Evolutionary conservation across 2,329 filamentous ascomycete genomes (phyloP), one percentile per base, ranked within the genome.

Genomic region (Neofusicoccum cordaticola): DNA sequence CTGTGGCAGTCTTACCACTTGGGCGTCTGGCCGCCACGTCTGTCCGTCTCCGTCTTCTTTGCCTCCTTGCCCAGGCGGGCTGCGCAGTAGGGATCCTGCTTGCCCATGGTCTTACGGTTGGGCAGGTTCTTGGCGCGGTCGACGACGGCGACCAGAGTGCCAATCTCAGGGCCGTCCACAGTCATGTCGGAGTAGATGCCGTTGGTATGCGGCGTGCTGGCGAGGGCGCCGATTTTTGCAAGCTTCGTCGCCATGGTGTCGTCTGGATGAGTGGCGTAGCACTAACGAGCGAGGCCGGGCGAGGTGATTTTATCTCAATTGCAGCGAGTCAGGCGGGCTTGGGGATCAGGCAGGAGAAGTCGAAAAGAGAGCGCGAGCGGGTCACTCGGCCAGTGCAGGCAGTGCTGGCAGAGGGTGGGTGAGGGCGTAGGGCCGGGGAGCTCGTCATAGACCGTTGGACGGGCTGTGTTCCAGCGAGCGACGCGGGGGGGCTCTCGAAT

Each of bases 11-110:
- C 87, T 76, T 86, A 97, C 95, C 95, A 99, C 85, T 86, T 89
- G 7, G 95, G 95, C 44, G 95, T 98, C 79, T 99, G 95, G 47
- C 95, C 95, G 68, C 95, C 95, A 74, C 95, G 86, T 71, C 94
- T 88, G 78, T 99, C 95, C 4, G 94, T 97, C 45, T 90, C 90
- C 2, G 95, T 99, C 84, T 97, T 97, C 82, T 96, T 96, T 53
- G 95, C 95, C 79, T 98, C 93, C 78, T 99, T 99, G 39, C 94
- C 95, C 51, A 99, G 81, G 62, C 95, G 85, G 37, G 93, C 93
- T 42, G 95, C 95, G 79, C 93, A 97, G 78, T 98, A 99, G 0
- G 95, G 94, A 75, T 98, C 93, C 81, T 99, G 95, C 80, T 99
- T 99, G 64, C 95, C 95, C 83, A 99, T 97, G 5, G 93, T 95